A percentile compares a stretch with the other conserved stretches of the same genome.
Evolutionary conservation across 768 basidiomycete species (phyloP).

Genomic region (Trametes elegans): DNA sequence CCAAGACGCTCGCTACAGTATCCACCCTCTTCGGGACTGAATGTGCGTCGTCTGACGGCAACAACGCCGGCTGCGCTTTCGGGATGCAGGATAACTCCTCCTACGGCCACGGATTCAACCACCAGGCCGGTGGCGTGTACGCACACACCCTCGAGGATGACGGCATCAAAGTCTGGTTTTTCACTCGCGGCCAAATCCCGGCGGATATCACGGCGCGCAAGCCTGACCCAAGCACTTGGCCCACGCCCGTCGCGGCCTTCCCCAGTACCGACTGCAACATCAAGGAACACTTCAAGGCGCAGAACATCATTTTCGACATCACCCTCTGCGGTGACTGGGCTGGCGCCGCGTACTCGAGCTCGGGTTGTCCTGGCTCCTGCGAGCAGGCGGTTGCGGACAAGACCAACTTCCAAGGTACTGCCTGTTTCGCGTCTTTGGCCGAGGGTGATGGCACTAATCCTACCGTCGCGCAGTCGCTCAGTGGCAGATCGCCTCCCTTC

Average conservation of each 20-base stretch:
- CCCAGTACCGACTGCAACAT: constrained; percentile 36
- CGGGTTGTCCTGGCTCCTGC: constrained; percentile 36
- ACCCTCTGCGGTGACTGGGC: constrained; percentile 47
- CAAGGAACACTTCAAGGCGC: constrained; percentile 35
- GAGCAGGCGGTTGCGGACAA: constrained; percentile 46
- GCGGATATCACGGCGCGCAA: constrained; percentile 32
- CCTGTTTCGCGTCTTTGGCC: neutral
- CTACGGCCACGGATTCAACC: constrained; percentile 44
- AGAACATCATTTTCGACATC: constrained; percentile 41
- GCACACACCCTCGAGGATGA: constrained; percentile 37
- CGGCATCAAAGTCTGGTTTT: constrained; percentile 50
- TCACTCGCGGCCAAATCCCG: constrained; percentile 36
- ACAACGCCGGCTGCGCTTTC: constrained; percentile 43
- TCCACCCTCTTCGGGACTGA: constrained; percentile 28
- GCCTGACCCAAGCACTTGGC: constrained; percentile 44
- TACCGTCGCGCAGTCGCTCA: constrained; percentile 40
- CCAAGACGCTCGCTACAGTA: constrained; percentile 30
- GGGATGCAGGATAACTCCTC: constrained; percentile 31
- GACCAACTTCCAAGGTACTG: constrained; percentile 47
- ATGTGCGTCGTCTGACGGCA: constrained; percentile 31
- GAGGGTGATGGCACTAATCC: constrained; percentile 3
- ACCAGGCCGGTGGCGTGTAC: constrained; percentile 44
- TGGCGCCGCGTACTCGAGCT: constrained; percentile 30
- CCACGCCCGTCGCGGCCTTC: constrained; percentile 39
- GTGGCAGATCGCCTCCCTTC: constrained; percentile 57